phyloP scores from a whole-genome alignment of 192 early-diverging fungal genomes.

The Lobosporangium transversale region DNA sequence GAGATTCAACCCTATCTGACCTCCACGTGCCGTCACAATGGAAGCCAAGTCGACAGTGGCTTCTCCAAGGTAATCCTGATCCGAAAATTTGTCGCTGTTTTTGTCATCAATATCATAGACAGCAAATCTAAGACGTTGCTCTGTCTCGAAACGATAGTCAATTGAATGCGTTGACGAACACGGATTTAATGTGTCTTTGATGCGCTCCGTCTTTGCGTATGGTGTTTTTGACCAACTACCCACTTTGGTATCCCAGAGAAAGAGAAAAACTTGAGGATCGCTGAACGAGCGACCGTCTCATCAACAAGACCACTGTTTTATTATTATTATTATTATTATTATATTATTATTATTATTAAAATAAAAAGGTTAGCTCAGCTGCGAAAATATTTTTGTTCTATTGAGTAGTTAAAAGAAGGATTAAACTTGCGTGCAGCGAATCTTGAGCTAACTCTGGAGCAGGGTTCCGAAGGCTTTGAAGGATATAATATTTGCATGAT shows the following conservation, averaged over 20 bases:
- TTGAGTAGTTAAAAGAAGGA: background rate
- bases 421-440: constrained; percentile 27
- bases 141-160: constrained; percentile 61
- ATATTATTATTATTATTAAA: no score
- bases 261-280: constrained; percentile 49
- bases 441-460: constrained; percentile 35
- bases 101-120: constrained; percentile 54
- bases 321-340: no score
- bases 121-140: constrained; percentile 47
- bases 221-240: constrained; percentile 12
- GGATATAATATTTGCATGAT: background rate
- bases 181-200: constrained; percentile 60
- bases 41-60: constrained; percentile 37
- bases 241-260: constrained; percentile 24
- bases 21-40: constrained; percentile 15
- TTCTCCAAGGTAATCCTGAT: constrained; percentile 56
- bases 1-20: constrained; percentile 7
- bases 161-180: constrained; percentile 55
- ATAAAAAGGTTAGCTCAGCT: no score
- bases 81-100: constrained; percentile 19
- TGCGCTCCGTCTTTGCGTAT: constrained; percentile 50
- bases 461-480: no score
- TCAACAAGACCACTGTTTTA: constrained; percentile 18
- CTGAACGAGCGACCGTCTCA: constrained; percentile 6
- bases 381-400: no score